phyloP scores from a whole-genome alignment of 176 grass and related monocot genomes.

The Hyparrhenia diplandra region DNA sequence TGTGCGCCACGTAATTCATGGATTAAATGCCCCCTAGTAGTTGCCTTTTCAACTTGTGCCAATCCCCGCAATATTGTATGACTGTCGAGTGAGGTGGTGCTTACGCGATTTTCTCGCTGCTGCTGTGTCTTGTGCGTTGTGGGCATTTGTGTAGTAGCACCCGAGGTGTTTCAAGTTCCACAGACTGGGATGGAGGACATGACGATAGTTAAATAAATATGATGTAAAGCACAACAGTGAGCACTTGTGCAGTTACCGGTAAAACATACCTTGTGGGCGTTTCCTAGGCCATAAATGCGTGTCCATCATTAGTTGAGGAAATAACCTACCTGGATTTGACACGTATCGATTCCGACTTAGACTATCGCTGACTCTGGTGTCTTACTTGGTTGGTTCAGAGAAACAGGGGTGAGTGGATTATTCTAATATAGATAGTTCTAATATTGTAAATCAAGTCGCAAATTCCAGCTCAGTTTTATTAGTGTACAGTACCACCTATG shows the following conservation, averaged over 20 bases:
- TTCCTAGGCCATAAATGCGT: neutral
- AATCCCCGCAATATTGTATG: neutral
- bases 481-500: no score
- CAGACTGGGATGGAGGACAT: neutral
- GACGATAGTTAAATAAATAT: neutral
- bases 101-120: neutral
- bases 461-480: neutral
- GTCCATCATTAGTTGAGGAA: neutral
- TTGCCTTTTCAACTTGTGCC: neutral
- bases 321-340: neutral
- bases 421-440: constrained; percentile 9
- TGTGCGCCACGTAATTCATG: neutral
- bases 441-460: neutral
- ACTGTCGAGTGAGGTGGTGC: neutral
- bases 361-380: neutral
- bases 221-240: neutral
- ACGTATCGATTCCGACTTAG: neutral
- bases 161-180: constrained; percentile 16
- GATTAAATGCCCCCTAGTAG: neutral
- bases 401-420: neutral
- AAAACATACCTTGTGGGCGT: neutral
- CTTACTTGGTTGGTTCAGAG: neutral
- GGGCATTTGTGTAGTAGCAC: neutral
- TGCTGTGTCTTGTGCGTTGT: neutral
- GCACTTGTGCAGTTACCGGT: neutral